These are phyloP conservation scores for Tephrocybe rancida DNA, from an alignment of 768 basidiomycete species.

Conservation along the genomic window DNA sequence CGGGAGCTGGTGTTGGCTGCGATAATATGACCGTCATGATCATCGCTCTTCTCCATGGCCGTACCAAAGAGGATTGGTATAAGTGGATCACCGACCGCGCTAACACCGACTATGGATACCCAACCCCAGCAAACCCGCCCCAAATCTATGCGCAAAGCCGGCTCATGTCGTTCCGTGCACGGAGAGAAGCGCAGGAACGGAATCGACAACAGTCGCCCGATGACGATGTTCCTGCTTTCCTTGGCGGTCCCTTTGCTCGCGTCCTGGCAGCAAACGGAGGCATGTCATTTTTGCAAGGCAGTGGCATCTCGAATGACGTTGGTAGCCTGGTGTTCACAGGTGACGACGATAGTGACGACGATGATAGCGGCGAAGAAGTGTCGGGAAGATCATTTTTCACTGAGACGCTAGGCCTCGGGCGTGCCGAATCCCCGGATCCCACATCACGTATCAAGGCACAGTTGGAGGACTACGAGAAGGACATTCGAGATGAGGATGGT, in stretches of 20 bases:
- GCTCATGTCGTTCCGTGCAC: conserved; percentile 61
- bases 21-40: conserved; percentile 99
- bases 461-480: conserved; percentile 64
- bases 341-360: conserved; percentile 64
- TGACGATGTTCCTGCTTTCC: conserved; percentile 33
- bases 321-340: conserved; percentile 62
- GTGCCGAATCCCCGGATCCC: conserved; percentile 50
- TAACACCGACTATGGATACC: conserved; percentile 70
- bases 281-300: conserved; percentile 64
- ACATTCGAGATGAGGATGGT: conserved; percentile 38
- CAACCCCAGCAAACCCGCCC: conserved; percentile 75
- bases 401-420: conserved; percentile 46
- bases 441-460: conserved; percentile 60
- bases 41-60: conserved; percentile 83
- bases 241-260: conserved; percentile 49
- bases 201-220: conserved; percentile 26
- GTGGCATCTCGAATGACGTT: conserved; percentile 49
- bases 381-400: conserved; percentile 47
- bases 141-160: conserved; percentile 74
- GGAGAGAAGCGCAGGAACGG: conserved; percentile 56
- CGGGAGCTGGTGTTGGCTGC: conserved; percentile 92
- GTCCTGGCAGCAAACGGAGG: conserved; percentile 53
- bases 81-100: conserved; percentile 86
- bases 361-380: conserved; percentile 40
- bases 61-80: conserved; percentile 92